Evolutionary conservation across 192 early-diverging fungal genomes (phyloP).

Genomic region (Coemansia sp.): DNA sequence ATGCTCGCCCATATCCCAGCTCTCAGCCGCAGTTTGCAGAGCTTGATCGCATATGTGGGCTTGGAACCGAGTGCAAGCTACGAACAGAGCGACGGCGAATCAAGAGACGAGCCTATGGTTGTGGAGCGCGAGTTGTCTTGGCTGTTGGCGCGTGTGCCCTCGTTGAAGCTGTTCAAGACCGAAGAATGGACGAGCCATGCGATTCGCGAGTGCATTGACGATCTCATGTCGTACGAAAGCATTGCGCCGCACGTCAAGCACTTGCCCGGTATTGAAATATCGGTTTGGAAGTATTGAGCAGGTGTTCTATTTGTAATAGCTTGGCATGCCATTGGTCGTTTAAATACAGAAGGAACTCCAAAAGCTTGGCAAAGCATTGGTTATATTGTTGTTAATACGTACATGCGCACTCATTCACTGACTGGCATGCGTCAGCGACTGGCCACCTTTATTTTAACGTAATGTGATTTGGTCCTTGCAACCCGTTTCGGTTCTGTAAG

Average conservation of each 20-base stretch:
- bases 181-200: constrained; percentile 29
- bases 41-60: constrained; percentile 27
- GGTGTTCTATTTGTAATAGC: background rate
- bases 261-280: constrained; percentile 10
- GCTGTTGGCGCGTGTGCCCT: constrained; percentile 33
- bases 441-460: no score
- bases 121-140: constrained; percentile 38
- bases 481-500: background rate
- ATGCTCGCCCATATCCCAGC: constrained; percentile 27
- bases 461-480: background rate
- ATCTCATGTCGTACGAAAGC: constrained; percentile 14
- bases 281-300: constrained; percentile 27
- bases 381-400: no score
- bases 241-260: constrained; percentile 12
- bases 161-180: constrained; percentile 21
- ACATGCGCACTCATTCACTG: no score
- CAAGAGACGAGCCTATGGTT: constrained; percentile 8
- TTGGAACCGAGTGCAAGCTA: constrained; percentile 5
- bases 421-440: no score
- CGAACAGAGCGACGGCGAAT: background rate
- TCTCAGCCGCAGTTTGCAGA: constrained; percentile 25
- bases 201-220: constrained; percentile 17
- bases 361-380: no score
- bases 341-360: no score
- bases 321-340: no score